phyloP scores from a whole-genome alignment of 2,329 filamentous ascomycete genomes.

The Lasiodiplodia sp. region DNA sequence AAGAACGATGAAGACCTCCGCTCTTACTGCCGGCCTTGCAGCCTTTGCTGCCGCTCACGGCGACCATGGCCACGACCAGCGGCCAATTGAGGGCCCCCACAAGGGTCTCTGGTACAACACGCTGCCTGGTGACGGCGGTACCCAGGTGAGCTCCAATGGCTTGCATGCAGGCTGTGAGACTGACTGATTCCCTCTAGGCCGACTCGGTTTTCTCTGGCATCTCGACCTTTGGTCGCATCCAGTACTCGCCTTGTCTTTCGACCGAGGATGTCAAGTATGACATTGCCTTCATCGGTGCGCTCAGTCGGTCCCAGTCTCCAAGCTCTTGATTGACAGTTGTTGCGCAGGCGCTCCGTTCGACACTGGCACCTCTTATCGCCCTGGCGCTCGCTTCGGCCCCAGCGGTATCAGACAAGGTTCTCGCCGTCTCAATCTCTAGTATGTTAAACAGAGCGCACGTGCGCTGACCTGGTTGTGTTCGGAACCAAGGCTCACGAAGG shows the following conservation, averaged over 20 bases:
- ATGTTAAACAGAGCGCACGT: slow-evolving; percentile 49
- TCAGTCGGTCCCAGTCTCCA: neutral
- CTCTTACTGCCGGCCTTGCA: slow-evolving; percentile 50
- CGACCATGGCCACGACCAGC: slow-evolving; percentile 63
- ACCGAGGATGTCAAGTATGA: slow-evolving; percentile 76
- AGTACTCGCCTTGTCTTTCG: slow-evolving; percentile 79
- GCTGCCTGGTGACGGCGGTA: slow-evolving; percentile 83
- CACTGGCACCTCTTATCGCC: slow-evolving; percentile 84
- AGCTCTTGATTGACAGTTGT: slow-evolving; percentile 4
- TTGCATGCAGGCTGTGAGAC: neutral
- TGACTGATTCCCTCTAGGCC: slow-evolving; percentile 60
- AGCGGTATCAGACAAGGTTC: slow-evolving; percentile 87
- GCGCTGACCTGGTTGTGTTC: slow-evolving; percentile 25
- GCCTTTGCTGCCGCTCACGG: slow-evolving; percentile 66
- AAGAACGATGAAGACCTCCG: slow-evolving; percentile 24
- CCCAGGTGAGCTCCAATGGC: slow-evolving; percentile 64
- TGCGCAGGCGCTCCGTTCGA: slow-evolving; percentile 80
- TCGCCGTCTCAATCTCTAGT: slow-evolving; percentile 86
- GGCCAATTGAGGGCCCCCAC: slow-evolving; percentile 71
- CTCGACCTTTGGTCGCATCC: slow-evolving; percentile 81
- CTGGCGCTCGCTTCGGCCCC: slow-evolving; percentile 83
- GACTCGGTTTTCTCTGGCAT: slow-evolving; percentile 91
- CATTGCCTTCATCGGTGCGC: slow-evolving; percentile 80
- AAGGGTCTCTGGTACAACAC: slow-evolving; percentile 82
- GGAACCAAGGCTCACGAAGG: slow-evolving; percentile 56